These are phyloP conservation scores for Podospora sp. DNA, from an alignment of 495 filamentous ascomycete species.

Conservation along the genomic window DNA sequence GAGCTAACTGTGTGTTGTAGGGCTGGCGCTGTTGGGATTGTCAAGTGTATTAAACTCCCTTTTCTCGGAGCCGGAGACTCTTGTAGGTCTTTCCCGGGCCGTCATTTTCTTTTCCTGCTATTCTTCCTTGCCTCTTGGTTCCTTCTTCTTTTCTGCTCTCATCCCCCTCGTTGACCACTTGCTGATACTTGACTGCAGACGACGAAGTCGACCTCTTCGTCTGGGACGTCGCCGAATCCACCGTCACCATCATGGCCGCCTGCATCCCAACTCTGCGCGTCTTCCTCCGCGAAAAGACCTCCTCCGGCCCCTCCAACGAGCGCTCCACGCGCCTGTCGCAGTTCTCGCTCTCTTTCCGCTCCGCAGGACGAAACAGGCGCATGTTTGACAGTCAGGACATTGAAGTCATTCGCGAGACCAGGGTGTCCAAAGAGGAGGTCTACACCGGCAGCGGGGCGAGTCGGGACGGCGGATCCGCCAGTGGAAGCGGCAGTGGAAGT, in stretches of 20 bases:
- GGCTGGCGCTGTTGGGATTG: constrained; percentile 13
- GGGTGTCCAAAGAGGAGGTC: neutral
- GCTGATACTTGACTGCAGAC: constrained; percentile 25
- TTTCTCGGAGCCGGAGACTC: constrained; percentile 11
- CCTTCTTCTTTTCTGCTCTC: neutral
- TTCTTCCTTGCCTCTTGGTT: too few species aligned
- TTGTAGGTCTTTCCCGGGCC: constrained; percentile 14
- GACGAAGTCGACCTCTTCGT: constrained; percentile 30
- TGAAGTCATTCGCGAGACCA: neutral
- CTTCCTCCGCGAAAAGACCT: constrained; percentile 28
- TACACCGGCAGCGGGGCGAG: neutral
- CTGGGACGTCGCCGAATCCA: constrained; percentile 34
- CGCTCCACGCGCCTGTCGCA: neutral
- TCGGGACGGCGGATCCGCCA: neutral
- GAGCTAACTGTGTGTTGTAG: neutral
- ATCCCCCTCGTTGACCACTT: neutral
- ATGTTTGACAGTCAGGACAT: constrained; percentile 5
- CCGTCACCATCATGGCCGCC: constrained; percentile 38
- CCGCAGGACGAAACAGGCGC: neutral
- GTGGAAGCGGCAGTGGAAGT: neutral
- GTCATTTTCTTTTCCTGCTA: too few species aligned
- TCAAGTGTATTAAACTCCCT: constrained; percentile 17
- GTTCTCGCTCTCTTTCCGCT: constrained; percentile 1
- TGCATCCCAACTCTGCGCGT: constrained; percentile 40
- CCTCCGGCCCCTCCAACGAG: neutral